Evolutionary conservation across 1,284 basidiomycete genomes (phyloP), one percentile per base, ranked within the genome.

Genomic region (Ganoderma meredithae): DNA sequence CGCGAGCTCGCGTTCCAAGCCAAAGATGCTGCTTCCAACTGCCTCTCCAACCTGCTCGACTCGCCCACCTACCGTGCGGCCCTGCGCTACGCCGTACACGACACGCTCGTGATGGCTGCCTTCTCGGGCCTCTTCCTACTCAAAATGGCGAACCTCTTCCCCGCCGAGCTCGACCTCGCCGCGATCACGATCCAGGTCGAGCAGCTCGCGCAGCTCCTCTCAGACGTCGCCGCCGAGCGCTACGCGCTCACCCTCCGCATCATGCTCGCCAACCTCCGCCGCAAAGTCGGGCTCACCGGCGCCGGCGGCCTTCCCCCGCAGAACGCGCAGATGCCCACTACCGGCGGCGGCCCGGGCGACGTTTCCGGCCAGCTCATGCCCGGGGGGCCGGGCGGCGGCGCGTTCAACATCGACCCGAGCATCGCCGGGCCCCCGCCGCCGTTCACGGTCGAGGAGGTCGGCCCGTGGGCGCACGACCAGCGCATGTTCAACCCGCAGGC

Each of bases 1-100:
- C 89, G 94, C 41, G 95, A 97, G 78, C 86, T 98, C 55, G 96
- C 96, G 8, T 96, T 97, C 83, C 93, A 96, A 76, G 96, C 95
- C 9, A 97, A 96, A 79, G 93, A 97, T 74, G 94, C 95, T 0
- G 96, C 96, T 1, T 89, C 92, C 62, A 90, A 90, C 66, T 96
- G 95, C 78, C 82, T 98, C 47, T 87, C 88, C 43, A 91, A 93
- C 68, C 94, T 95, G 79, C 83, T 96, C 71, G 89, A 87, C 69
- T 93, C 92, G 39, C 84, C 89, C 3, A 90, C 92, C 60, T 95
- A 95, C 75, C 90, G 93, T 62, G 91, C 92, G 71, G 93, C 93
- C 53, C 84, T 95, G 64, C 85, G 92, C 71, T 97, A 97, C 79
- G 95, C 96, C 0, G 95, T 96, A 22, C 96, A 97, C 77, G 96